These are phyloP conservation scores for Schoenoplectus tabernaemontani DNA, from an alignment of 202 grass and related monocot genomes.

Conservation along the genomic window DNA sequence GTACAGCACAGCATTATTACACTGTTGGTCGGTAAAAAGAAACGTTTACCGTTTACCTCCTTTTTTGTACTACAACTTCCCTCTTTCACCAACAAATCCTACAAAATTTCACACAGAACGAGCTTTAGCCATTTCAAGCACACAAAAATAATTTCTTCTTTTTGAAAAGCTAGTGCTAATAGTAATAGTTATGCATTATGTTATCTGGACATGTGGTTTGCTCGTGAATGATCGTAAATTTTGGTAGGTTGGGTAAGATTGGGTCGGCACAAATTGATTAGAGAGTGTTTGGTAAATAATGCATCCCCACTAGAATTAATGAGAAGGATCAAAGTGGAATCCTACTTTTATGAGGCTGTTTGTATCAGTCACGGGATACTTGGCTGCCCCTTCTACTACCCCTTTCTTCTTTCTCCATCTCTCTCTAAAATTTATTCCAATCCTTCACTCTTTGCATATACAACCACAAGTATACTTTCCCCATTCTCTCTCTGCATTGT, in stretches of 20 bases:
- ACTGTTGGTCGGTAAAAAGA: slow-evolving; percentile 3
- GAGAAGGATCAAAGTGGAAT: slow-evolving; percentile 18
- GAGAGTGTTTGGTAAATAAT: background rate
- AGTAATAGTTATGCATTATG: background rate
- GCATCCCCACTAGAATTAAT: slow-evolving; percentile 20
- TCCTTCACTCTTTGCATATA: slow-evolving; percentile 2
- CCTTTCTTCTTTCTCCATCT: slow-evolving; percentile 20
- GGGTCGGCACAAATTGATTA: slow-evolving; percentile 9
- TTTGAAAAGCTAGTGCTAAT: background rate
- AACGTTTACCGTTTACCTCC: slow-evolving; percentile 17
- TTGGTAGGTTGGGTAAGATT: background rate
- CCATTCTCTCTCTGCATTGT: background rate
- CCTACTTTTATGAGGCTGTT: slow-evolving; percentile 28
- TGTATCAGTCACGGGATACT: slow-evolving; percentile 36
- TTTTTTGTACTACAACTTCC: background rate
- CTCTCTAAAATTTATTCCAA: slow-evolving; percentile 25
- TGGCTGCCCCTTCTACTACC: slow-evolving; percentile 20
- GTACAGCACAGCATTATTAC: background rate
- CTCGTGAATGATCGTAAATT: background rate
- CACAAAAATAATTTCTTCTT: background rate
- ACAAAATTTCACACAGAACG: background rate
- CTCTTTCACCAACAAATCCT: background rate
- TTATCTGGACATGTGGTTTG: too few species aligned
- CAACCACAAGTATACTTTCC: background rate
- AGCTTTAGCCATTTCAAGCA: background rate